Conservation (phyloP, 202 grass and related monocot genomes). For the Zizania palustris region DNA sequence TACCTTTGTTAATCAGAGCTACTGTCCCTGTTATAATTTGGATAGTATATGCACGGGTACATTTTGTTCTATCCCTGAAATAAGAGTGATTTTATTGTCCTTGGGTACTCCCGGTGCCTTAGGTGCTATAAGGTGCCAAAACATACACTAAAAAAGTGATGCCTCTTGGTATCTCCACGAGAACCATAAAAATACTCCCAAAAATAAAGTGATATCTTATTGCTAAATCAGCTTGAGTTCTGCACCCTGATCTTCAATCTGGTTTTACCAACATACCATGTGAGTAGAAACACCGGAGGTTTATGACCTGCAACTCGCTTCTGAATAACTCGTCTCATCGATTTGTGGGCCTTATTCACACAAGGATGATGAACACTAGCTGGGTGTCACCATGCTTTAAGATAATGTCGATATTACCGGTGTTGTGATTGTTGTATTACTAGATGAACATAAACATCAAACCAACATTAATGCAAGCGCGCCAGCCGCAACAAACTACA, state of each 20-base stretch:
- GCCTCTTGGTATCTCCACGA: too few species aligned
- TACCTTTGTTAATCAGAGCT: background rate
- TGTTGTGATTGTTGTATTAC: background rate
- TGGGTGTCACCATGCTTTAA: background rate
- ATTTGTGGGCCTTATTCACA: background rate
- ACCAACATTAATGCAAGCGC: too few species aligned
- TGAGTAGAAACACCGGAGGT: background rate
- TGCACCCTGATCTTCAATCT: conserved; percentile 2
- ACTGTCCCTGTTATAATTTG: background rate
- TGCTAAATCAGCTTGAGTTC: background rate
- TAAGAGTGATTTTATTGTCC: too few species aligned
- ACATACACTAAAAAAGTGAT: too few species aligned
- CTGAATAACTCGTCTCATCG: conserved; percentile 12
- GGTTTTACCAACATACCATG: background rate
- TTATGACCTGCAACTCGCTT: conserved; percentile 2
- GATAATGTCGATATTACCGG: background rate
- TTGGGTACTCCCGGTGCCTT: too few species aligned
- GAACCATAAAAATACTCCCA: too few species aligned
- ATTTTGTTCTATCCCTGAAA: background rate
- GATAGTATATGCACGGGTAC: background rate
- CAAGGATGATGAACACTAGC: background rate
- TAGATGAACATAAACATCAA: too few species aligned
- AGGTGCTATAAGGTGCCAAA: too few species aligned
- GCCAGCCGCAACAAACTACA: too few species aligned
- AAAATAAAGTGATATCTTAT: background rate